These are phyloP conservation scores for Pichia sp. DNA, from an alignment of 1,139 yeast genomes.

Conservation along the genomic window DNA sequence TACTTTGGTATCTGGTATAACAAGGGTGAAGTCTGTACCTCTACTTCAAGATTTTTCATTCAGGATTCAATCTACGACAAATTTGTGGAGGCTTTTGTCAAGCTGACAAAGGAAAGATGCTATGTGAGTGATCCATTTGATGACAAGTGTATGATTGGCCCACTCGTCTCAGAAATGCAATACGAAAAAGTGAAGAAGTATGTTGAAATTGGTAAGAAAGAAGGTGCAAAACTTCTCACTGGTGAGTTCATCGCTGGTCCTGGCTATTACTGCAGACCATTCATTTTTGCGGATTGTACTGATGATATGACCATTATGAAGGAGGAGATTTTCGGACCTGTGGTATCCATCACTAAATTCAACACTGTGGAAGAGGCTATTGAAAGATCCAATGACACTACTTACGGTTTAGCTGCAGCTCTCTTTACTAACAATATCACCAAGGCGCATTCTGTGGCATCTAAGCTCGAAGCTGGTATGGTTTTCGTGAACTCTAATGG, in stretches of 20 bases:
- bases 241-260: conserved; percentile 51
- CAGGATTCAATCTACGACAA: conserved; percentile 47
- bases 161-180: conserved; percentile 45
- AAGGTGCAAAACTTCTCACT: conserved; percentile 51
- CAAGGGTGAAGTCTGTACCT: conserved; percentile 56
- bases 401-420: conserved; percentile 71
- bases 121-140: conserved; percentile 73
- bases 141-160: conserved; percentile 48
- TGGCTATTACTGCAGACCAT: conserved; percentile 73
- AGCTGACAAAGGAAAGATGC: conserved; percentile 37
- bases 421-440: conserved; percentile 54
- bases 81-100: conserved; percentile 34
- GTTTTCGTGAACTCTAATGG: conserved; percentile 83
- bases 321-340: conserved; percentile 85
- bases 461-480: conserved; percentile 70
- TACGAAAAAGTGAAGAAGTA: conserved; percentile 45
- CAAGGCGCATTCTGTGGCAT: conserved; percentile 55
- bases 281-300: conserved; percentile 66
- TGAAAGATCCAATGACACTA: conserved; percentile 52
- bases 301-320: conserved; percentile 59
- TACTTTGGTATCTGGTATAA: conserved; percentile 39
- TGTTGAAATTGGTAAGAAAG: conserved; percentile 43
- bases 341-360: conserved; percentile 60
- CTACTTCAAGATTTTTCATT: conserved; percentile 49
- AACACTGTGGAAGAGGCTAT: conserved; percentile 57